A percentile compares a stretch with the other conserved stretches of the same genome.
phyloP scores from a whole-genome alignment of 1,139 yeast species.

The Debaryomyces nepalensis region DNA sequence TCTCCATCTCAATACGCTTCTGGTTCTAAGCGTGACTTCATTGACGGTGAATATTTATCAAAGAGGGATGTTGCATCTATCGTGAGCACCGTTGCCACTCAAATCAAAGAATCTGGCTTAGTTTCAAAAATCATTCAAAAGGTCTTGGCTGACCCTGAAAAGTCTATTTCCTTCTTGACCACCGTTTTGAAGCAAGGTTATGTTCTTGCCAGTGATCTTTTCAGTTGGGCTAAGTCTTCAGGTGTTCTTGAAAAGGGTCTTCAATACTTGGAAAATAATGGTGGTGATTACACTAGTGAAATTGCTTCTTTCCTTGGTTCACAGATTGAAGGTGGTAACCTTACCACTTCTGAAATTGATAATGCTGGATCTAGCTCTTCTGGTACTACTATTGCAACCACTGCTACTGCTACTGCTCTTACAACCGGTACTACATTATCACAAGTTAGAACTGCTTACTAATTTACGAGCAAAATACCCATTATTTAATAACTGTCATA shows the following conservation, averaged over 20 bases:
- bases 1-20: constrained; percentile 5
- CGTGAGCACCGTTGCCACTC: constrained; percentile 31
- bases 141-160: constrained; percentile 44
- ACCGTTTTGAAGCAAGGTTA: constrained; percentile 41
- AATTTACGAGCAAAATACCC: constrained; percentile 13
- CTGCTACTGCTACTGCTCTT: constrained; percentile 18
- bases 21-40: constrained; percentile 9
- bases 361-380: constrained; percentile 30
- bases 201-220: constrained; percentile 41
- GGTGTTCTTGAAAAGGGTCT: constrained; percentile 43
- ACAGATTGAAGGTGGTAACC: constrained; percentile 26
- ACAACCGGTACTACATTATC: constrained; percentile 20
- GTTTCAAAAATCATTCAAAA: constrained; percentile 37
- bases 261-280: constrained; percentile 34
- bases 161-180: constrained; percentile 38
- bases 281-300: constrained; percentile 36
- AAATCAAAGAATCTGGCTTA: constrained; percentile 43
- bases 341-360: constrained; percentile 33
- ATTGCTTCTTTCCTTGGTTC: constrained; percentile 33
- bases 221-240: constrained; percentile 43
- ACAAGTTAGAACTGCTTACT: constrained; percentile 27
- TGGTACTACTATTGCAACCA: constrained; percentile 14
- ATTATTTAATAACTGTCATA: constrained; percentile 6
- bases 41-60: constrained; percentile 30
- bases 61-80: constrained; percentile 45